Conservation (phyloP, 371 early-diverging fungal species). For the Mycotypha africana region DNA sequence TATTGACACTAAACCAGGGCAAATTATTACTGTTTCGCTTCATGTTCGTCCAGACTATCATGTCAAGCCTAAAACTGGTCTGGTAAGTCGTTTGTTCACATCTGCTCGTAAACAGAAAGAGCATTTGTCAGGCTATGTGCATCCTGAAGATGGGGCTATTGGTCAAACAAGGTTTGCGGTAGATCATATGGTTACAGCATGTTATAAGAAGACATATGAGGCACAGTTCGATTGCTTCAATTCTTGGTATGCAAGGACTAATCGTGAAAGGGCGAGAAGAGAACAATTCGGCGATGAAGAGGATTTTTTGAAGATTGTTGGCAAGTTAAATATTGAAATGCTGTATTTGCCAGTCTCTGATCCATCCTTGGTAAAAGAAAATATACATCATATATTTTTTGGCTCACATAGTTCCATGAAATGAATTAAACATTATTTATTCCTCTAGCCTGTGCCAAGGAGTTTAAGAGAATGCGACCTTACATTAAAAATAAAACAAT, state of each 20-base stretch:
- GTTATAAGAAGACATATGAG: constrained; percentile 28
- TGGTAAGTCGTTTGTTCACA: constrained; percentile 20
- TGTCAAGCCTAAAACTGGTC: constrained; percentile 30
- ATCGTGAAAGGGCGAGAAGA: constrained; percentile 19
- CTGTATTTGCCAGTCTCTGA: constrained; percentile 30
- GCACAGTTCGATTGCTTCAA: constrained; percentile 40
- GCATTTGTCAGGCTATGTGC: constrained; percentile 33
- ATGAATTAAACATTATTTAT: not conserved
- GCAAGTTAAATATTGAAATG: constrained; percentile 33
- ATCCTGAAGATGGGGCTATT: constrained; percentile 40
- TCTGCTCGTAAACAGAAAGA: constrained; percentile 30
- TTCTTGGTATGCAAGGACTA: constrained; percentile 32
- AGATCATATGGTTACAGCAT: constrained; percentile 37
- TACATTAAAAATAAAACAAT: constrained; percentile 35
- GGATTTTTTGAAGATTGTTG: constrained; percentile 34
- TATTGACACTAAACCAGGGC: constrained; percentile 32
- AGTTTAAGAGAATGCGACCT: constrained; percentile 41
- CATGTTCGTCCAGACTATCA: constrained; percentile 44
- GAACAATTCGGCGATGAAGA: constrained; percentile 33
- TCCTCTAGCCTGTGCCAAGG: constrained; percentile 27
- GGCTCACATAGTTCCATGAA: constrained; percentile 11
- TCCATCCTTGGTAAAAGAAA: constrained; percentile 11
- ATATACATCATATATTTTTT: constrained; percentile 1
- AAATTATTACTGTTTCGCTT: constrained; percentile 38
- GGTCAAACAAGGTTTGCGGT: constrained; percentile 40